Evolutionary conservation across 331 rosid genomes (phyloP).

Genomic region (Dryas integrifolia): DNA sequence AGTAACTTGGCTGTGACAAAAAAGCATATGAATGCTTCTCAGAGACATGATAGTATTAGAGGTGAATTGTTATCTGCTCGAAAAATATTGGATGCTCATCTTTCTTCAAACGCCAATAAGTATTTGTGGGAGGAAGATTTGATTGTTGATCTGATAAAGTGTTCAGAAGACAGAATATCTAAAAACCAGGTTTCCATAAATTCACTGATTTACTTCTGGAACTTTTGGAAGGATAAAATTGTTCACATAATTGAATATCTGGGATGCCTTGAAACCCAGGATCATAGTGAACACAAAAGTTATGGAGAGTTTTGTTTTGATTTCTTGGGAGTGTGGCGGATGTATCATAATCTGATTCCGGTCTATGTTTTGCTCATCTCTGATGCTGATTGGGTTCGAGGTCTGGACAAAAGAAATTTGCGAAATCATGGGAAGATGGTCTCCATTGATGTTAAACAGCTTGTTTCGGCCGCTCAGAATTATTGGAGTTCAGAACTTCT

Average conservation of each 20-base stretch:
- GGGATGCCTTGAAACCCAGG: slow-evolving; percentile 33
- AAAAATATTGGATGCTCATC: slow-evolving; percentile 54
- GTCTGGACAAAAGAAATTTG: slow-evolving; percentile 25
- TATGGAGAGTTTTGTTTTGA: slow-evolving; percentile 44
- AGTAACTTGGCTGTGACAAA: slow-evolving; percentile 15
- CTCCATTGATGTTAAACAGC: slow-evolving; percentile 31
- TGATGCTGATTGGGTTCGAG: slow-evolving; percentile 54
- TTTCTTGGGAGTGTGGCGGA: slow-evolving; percentile 56
- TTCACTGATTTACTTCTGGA: slow-evolving; percentile 62
- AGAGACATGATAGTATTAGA: slow-evolving; percentile 24
- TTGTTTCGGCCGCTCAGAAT: slow-evolving; percentile 37
- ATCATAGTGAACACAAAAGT: slow-evolving; percentile 15
- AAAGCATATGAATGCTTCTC: slow-evolving; percentile 41
- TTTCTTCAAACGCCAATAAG: slow-evolving; percentile 30
- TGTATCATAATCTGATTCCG: slow-evolving; percentile 5
- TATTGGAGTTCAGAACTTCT: slow-evolving; percentile 56
- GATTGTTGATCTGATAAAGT: slow-evolving; percentile 25
- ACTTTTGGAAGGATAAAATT: slow-evolving; percentile 55
- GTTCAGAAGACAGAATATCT: slow-evolving; percentile 31
- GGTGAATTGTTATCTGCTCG: slow-evolving; percentile 54
- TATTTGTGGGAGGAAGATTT: slow-evolving; percentile 40
- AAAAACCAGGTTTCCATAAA: slow-evolving; percentile 41
- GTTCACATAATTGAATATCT: slow-evolving; percentile 36
- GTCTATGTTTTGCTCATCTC: slow-evolving; percentile 45
- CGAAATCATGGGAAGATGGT: slow-evolving; percentile 36